phyloP scores from a whole-genome alignment of 129 eudicot species.

The Kitagawia praeruptora region DNA sequence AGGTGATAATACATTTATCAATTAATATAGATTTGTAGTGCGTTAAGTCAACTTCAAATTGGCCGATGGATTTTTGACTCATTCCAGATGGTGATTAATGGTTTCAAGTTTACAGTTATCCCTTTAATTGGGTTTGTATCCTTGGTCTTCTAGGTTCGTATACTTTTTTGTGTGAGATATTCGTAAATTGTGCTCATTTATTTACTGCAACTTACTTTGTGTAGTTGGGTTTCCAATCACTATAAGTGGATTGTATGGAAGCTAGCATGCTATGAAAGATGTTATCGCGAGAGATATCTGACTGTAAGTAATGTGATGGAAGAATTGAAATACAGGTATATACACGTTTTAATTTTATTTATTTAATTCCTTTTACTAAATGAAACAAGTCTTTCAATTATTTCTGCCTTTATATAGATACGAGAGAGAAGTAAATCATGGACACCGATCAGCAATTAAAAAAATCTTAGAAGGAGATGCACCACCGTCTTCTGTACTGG shows the following conservation, averaged over 20 bases:
- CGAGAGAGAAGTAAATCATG: constrained; percentile 89
- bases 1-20: background rate
- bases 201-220: background rate
- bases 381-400: constrained; percentile 3
- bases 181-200: constrained; percentile 8
- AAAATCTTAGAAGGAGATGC: constrained; percentile 90
- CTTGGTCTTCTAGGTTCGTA: constrained; percentile 4
- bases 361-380: constrained; percentile 1
- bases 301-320: constrained; percentile 67
- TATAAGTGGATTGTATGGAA: constrained; percentile 98
- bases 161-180: background rate
- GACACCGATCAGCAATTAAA: constrained; percentile 79
- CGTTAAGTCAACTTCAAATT: background rate
- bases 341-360: background rate
- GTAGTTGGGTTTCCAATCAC: constrained; percentile 89
- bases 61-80: background rate
- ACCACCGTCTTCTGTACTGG: constrained; percentile 69
- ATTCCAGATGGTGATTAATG: background rate
- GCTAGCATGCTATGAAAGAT: constrained; percentile 87
- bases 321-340: constrained; percentile 76
- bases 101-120: background rate
- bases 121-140: background rate
- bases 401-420: constrained; percentile 38
- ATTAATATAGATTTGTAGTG: background rate
- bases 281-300: constrained; percentile 54